Evolutionary conservation across 1,284 basidiomycete species (phyloP), one percentile per base, ranked within the genome.

Genomic region (Polyporus tsugae): DNA sequence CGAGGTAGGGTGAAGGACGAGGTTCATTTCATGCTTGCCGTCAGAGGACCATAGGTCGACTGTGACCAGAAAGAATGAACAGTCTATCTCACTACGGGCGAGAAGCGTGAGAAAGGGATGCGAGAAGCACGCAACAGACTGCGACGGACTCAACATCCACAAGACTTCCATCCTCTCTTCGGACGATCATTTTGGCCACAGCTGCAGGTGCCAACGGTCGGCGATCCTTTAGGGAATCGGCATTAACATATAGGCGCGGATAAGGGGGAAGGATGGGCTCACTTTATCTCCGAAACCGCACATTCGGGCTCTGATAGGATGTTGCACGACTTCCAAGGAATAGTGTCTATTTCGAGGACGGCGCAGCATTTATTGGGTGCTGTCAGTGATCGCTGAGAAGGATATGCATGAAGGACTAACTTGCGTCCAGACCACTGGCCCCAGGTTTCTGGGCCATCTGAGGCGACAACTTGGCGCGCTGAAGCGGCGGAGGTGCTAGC

Each of bases 211-310:
- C 95, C 67, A 97, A 84, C 0, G 95, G 95, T 68, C 95, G 86
- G 70, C 95, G 91, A 86, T 97, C 95, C 95, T 96, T 25, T 38
- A 62, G 58, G 65, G 65, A 67, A 67, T 63, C 66, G 63, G 58
- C 69, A 70, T 73, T 57, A 65, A 63, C 49, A 60, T 57, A 35
- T 55, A 55, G 52, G 62, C 46, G 62, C 38, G 64, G 53, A 64
- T 38, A 57, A 25, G 46, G 66, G 64, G 62, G 65, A 46, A 58
- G 49, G 64, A 59, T 19, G 41, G 25, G 79, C 83, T 66, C 71
- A 95, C 95, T 85, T 96, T 97, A 84, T 97, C 95, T 63, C 95
- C 95, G 80, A 97, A 96, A 4, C 95, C 95, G 80, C 95, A 97
- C 89, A 96, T 96, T 74, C 95, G 89, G 44, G 95, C 95, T 57